Conservation (phyloP, 495 filamentous ascomycete species). For the Lentithecium fluviatile region DNA sequence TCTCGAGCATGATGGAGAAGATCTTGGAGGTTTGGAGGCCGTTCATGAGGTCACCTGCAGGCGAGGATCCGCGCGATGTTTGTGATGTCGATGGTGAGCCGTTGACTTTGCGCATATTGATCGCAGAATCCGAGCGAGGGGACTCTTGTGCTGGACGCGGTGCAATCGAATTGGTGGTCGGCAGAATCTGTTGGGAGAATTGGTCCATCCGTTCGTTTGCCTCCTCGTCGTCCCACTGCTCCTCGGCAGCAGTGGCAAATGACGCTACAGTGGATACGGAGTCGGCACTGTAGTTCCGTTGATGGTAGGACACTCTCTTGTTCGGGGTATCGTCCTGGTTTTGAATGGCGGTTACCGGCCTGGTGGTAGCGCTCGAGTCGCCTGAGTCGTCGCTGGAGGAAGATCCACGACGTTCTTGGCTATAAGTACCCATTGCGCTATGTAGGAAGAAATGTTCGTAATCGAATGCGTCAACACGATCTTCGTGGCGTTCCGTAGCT, state of each 20-base stretch:
- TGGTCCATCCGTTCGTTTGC: constrained; percentile 40
- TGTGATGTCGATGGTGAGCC: constrained; percentile 1
- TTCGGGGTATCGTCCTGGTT: constrained; percentile 7
- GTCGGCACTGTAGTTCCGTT: constrained; percentile 60
- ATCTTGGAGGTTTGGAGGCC: constrained; percentile 33
- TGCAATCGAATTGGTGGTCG: background rate
- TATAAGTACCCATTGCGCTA: constrained; percentile 75
- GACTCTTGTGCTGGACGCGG: background rate
- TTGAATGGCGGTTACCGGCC: constrained; percentile 28
- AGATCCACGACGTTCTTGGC: constrained; percentile 48
- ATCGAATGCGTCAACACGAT: constrained; percentile 94
- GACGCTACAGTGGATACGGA: constrained; percentile 76
- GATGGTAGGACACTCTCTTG: constrained; percentile 41
- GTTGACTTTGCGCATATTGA: constrained; percentile 24
- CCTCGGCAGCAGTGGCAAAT: constrained; percentile 82
- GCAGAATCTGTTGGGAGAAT: constrained; percentile 24
- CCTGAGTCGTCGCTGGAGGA: constrained; percentile 59
- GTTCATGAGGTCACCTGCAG: constrained; percentile 41
- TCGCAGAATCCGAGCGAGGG: constrained; percentile 42
- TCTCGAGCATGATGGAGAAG: constrained; percentile 45
- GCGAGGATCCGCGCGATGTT: constrained; percentile 21
- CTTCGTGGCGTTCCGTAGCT: constrained; percentile 68
- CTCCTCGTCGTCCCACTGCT: constrained; percentile 41
- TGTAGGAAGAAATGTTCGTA: constrained; percentile 96
- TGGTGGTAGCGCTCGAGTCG: constrained; percentile 74